A percentile compares a stretch with the other conserved stretches of the same genome.
Evolutionary conservation across 495 filamentous ascomycete species (phyloP).

Genomic region (Neurospora intermedia): DNA sequence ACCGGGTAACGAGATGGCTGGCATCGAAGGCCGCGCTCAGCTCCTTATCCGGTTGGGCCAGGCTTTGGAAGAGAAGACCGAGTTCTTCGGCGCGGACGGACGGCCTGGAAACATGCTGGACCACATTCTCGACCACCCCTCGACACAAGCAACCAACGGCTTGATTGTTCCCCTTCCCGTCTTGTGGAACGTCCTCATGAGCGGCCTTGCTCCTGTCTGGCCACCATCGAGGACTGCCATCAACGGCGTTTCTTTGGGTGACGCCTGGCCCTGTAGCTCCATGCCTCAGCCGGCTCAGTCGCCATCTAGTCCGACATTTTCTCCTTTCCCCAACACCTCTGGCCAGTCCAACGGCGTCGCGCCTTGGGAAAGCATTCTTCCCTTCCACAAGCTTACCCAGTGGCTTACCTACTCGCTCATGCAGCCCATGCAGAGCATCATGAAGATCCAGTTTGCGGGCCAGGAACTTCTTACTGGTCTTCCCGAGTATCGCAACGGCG

Average conservation of each 20-base stretch:
- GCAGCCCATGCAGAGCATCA: constrained; percentile 71
- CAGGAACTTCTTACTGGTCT: constrained; percentile 70
- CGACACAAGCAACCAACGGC: constrained; percentile 74
- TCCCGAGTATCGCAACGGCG: constrained; percentile 83
- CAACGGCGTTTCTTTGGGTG: constrained; percentile 79
- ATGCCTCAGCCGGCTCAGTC: constrained; percentile 62
- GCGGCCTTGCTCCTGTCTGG: constrained; percentile 82
- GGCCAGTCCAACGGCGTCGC: constrained; percentile 34
- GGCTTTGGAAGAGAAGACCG: constrained; percentile 62
- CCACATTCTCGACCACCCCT: constrained; percentile 82
- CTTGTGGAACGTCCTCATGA: constrained; percentile 81
- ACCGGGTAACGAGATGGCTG: constrained; percentile 71
- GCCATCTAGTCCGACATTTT: constrained; percentile 30
- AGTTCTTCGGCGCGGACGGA: constrained; percentile 76
- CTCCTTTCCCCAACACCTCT: constrained; percentile 34
- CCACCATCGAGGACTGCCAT: constrained; percentile 79
- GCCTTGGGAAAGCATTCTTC: constrained; percentile 87
- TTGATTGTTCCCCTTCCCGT: constrained; percentile 87
- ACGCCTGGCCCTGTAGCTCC: constrained; percentile 84
- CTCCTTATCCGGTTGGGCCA: constrained; percentile 66
- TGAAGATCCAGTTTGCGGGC: constrained; percentile 68
- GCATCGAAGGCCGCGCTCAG: constrained; percentile 75
- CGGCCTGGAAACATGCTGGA: constrained; percentile 94
- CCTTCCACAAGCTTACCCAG: constrained; percentile 87
- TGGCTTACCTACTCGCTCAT: constrained; percentile 86